Base-by-base conservation (phyloP, 306 rosid genomes). In the Cucurbita ficifolia region DNA sequence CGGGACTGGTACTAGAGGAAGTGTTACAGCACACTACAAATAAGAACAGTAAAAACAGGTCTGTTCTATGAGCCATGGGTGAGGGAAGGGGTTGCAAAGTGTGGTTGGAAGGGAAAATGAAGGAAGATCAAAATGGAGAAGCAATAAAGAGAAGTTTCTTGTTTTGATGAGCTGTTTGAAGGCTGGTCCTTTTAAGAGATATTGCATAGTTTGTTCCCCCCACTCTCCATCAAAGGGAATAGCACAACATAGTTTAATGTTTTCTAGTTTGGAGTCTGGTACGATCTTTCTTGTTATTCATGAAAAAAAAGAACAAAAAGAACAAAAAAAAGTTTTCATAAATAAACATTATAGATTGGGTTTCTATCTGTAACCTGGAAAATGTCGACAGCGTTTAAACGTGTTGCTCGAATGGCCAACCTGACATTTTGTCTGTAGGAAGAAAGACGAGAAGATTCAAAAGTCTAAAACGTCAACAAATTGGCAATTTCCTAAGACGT, bases 241-340 rank as follows among this genome's bases (percentile, higher is more conserved):
- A 48, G 8, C 29, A 64, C 2, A 59, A 7, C 65, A 64, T 64
- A 40, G 50, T 40, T 64, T 39, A 39, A n/a, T n/a, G 51, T 64
- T 64, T 64, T 67, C 52, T 18, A 65, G 29, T 42, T 65, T 65
- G 72, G 72, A 65, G 72, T 43, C 43, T 43, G 36, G 72, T 65
- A 5, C 39, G 3, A 43, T 65, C 29, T 43, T 65, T 11, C 73
- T 67, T 45, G 73, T 67, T 21, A 67, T 67, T 67, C 54, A 67
- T 67, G 73, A 43, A 36, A 12, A 12, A 36, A 59, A 4, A 7
- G 7, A 61, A 36, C 0, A 61, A 35, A 8, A 17, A 35, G 10
- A 14, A 3, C 22, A 19, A 55, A 21, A 63, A 40, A 35, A 18
- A 35, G 9, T 10, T 64, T 49, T 19, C 71, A 64, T 40, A 40